Percentiles rank a stretch among this genome's conserved stretches.
Conservation (phyloP, 768 basidiomycete genomes). For the Termitomyces sp. region DNA sequence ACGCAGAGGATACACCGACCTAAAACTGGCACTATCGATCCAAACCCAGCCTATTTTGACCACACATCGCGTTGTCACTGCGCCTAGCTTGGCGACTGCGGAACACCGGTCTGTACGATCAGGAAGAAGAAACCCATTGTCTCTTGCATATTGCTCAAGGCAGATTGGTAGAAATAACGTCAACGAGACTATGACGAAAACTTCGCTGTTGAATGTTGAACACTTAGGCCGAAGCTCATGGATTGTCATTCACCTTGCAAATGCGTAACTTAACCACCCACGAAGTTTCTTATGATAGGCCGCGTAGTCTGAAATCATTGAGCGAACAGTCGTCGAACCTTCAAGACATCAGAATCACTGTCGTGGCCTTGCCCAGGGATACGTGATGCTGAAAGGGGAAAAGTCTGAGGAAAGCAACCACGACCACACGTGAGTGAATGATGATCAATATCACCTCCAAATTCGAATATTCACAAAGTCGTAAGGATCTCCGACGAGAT, state of each 20-base stretch:
- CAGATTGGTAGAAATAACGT: constrained; percentile 82
- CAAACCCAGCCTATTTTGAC: constrained; percentile 80
- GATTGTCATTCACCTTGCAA: constrained; percentile 54
- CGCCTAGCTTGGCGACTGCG: constrained; percentile 14
- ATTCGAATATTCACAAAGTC: too few species aligned
- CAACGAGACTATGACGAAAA: constrained; percentile 77
- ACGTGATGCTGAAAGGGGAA: background rate
- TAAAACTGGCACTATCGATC: constrained; percentile 92
- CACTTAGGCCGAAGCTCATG: background rate
- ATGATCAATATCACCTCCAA: too few species aligned
- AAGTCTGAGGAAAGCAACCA: too few species aligned
- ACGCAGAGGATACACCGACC: constrained; percentile 37
- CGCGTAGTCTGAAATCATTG: constrained; percentile 12
- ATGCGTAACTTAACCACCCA: constrained; percentile 84
- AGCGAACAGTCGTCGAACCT: constrained; percentile 5
- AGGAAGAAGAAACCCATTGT: constrained; percentile 78
- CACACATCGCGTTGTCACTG: constrained; percentile 52
- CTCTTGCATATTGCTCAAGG: constrained; percentile 83
- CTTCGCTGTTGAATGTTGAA: constrained; percentile 52
- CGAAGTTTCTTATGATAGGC: constrained; percentile 42
- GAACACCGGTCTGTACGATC: constrained; percentile 61
- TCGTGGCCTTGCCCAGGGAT: background rate
- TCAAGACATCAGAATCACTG: background rate
- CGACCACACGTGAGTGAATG: too few species aligned
- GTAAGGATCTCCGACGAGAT: too few species aligned